Evolutionary conservation across 169 alveolate genomes (phyloP).

Genomic region (Theileria luwenshuni): DNA sequence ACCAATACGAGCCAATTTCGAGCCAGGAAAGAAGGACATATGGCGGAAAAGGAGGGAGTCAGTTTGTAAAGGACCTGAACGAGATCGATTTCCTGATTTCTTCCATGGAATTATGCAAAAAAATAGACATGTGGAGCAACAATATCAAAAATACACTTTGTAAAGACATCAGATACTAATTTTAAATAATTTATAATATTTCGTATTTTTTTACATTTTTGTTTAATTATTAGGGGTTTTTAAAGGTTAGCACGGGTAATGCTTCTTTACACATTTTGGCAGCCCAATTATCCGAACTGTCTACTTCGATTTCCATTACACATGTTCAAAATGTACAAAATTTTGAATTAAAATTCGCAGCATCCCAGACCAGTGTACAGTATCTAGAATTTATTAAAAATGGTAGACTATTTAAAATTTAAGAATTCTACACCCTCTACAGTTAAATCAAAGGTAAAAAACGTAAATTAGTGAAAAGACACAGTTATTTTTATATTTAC

Average conservation of each 20-base stretch:
- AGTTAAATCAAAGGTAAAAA: conserved; percentile 1
- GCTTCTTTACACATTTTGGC: conserved; percentile 23
- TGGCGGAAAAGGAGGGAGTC: not conserved
- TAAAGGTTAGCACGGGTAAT: conserved; percentile 13
- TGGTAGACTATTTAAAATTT: conserved; percentile 19
- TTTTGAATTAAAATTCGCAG: not conserved
- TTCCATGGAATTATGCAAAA: conserved; percentile 29
- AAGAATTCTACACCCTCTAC: conserved; percentile 17
- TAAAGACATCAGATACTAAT: conserved; percentile 13
- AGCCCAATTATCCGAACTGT: too few species aligned
- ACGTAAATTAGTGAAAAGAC: not conserved
- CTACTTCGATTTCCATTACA: conserved; percentile 8
- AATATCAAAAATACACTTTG: conserved; percentile 37
- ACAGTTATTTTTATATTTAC: too few species aligned
- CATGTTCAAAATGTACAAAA: conserved; percentile 1
- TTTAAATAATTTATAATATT: conserved; percentile 11
- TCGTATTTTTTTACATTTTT: conserved; percentile 3
- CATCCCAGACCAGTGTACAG: not conserved
- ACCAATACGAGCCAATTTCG: not conserved
- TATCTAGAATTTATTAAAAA: not conserved
- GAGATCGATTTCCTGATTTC: conserved; percentile 20
- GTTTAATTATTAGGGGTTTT: not conserved
- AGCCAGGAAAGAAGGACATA: not conserved
- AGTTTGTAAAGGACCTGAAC: not conserved
- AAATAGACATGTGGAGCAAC: conserved; percentile 35